Base-by-base conservation (phyloP, 495 filamentous ascomycete genomes). In the Lophium mytilinum region DNA sequence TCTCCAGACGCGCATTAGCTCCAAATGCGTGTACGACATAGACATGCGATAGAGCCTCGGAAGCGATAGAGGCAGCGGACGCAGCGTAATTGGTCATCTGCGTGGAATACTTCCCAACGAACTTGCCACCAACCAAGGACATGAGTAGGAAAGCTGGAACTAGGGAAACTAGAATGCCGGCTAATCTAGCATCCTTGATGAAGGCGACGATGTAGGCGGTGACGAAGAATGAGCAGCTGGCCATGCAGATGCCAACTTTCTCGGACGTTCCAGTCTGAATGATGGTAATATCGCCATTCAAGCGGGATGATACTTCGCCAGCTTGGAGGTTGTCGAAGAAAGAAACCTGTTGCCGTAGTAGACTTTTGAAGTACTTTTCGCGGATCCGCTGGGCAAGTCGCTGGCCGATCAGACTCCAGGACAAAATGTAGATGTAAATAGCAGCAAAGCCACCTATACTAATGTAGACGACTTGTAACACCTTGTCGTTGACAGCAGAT, bases 111-210 rank as follows among this genome's bases (percentile, higher is more conserved):
- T 82, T 84, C 43, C 80, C 74, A 21, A 86, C 74, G 58, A 77
- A 82, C 46, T 77, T 67, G 19, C 82, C 79, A 21, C 84, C 83
- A 41, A 80, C 75, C 39, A 83, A 72, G 0, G 78, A 76, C 82
- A 87, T 86, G 17, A 85, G 34, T 41, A 87, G 73, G 60, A 84
- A 86, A 14, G 81, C 83, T 0, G 84, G 84, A 24, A 87, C 69
- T 55, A 87, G 57, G 0, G 80, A 83, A 36, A 86, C 64, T 1
- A 83, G 80, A 6, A 79, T 71, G 4, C 64, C 68, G 8, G 79
- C 75, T 14, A 83, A 57, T 11, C 71, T 73, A 54, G 78, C 73
- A 19, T 77, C 75, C 17, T 78, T 68, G 15, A 66, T 65, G 57
- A 82, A 80, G 5, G 74, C 79, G 15, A 80, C 73, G 1, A 65